Conservation (phyloP, 495 filamentous ascomycete species). For the Tricharina praecox region DNA sequence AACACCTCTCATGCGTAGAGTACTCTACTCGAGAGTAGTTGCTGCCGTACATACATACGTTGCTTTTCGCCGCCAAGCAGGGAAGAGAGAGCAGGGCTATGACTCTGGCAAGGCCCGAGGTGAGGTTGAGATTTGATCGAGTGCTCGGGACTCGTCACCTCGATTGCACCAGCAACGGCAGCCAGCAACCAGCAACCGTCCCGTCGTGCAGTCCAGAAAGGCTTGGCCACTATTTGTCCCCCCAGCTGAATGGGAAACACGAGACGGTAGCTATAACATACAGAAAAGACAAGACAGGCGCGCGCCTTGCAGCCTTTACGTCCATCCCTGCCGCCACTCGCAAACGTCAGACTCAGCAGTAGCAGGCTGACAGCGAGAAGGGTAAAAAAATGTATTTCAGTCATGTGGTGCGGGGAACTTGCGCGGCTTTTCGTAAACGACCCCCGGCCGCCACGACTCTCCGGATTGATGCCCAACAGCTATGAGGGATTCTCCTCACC, state of each 20-base stretch:
- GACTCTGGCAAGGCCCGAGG: no score
- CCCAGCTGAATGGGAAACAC: neutral
- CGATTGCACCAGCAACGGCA: neutral
- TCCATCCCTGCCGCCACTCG: no score
- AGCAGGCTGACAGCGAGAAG: no score
- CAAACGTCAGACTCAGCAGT: slow-evolving; percentile 4
- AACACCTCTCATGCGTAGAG: neutral
- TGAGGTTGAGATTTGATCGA: neutral
- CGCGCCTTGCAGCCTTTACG: neutral
- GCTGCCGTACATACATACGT: neutral
- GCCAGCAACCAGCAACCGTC: neutral
- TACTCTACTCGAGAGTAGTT: neutral
- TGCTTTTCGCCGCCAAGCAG: no score
- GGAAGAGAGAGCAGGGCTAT: no score
- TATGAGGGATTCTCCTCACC: no score
- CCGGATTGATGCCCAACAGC: no score
- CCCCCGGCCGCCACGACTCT: no score
- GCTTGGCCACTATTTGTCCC: neutral
- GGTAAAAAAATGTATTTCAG: no score
- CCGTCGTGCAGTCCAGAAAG: neutral
- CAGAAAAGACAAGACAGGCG: neutral
- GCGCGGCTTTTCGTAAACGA: no score
- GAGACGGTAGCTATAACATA: neutral
- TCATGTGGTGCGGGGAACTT: no score
- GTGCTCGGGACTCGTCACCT: neutral